A percentile compares a stretch with the other conserved stretches of the same genome.
Evolutionary conservation across 106 monocot species (phyloP).

Genomic region (Narthecium ossifragum): DNA sequence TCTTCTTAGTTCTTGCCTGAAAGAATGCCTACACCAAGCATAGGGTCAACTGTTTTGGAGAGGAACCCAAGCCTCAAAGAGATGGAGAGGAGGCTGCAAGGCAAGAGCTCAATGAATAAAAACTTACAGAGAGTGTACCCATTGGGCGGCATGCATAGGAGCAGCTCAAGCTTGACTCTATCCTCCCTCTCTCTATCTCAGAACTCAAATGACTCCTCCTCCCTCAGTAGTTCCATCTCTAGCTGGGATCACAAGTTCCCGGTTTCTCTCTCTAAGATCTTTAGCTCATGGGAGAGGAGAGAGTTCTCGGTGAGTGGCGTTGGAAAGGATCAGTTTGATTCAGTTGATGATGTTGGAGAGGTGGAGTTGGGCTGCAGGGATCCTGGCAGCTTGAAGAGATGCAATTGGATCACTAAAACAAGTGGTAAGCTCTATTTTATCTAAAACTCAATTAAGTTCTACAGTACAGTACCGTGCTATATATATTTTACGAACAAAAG

Average conservation of each 20-base stretch:
- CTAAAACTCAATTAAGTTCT: no score
- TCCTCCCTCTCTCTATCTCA: constrained; percentile 63
- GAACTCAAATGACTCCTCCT: constrained; percentile 61
- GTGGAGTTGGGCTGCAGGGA: constrained; percentile 10
- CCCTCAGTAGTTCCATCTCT: constrained; percentile 45
- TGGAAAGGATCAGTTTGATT: not conserved
- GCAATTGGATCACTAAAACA: constrained; percentile 79
- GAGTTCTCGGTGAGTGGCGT: not conserved
- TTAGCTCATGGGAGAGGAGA: constrained; percentile 37
- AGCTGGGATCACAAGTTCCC: constrained; percentile 60
- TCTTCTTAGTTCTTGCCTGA: no score
- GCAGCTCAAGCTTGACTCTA: constrained; percentile 42
- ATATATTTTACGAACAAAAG: no score
- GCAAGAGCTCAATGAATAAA: constrained; percentile 24
- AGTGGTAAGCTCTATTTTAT: constrained; percentile 73
- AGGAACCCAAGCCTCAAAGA: constrained; percentile 21
- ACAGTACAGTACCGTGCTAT: no score
- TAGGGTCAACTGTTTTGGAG: constrained; percentile 27
- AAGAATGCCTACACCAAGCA: constrained; percentile 30
- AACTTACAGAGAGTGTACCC: constrained; percentile 44
- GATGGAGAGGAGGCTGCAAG: constrained; percentile 22
- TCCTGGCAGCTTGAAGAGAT: constrained; percentile 49
- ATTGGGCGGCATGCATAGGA: constrained; percentile 38
- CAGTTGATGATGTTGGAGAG: not conserved
- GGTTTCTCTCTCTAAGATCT: constrained; percentile 23